Base-by-base conservation (phyloP, 768 basidiomycete genomes). In the Lactifluus subvellereus region DNA sequence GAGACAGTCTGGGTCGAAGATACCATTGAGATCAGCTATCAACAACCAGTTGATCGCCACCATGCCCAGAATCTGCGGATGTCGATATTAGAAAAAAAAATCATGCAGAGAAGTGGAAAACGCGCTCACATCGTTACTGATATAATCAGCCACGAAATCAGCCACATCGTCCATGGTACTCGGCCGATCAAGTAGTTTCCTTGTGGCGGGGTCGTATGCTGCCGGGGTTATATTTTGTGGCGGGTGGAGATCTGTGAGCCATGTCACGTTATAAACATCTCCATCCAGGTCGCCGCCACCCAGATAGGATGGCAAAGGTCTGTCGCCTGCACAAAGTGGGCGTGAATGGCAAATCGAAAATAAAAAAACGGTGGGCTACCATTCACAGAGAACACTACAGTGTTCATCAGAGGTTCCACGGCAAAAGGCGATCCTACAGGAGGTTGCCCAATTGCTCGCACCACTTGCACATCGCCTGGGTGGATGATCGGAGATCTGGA, bases 211-310 rank as follows among this genome's bases (percentile, higher is more conserved):
- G 1, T 72, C 68, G 68, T 88, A 88, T 16, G 68, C 69, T 2
- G 82, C 84, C 2, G 87, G 80, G 4, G 33, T 2, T 35, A 69
- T 66, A 2, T 67, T 71, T 2, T 54, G 47, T 18, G n/a, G 35
- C 0, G 77, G 74, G 30, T 69, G 67, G 4, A 78, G 68, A 1
- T 64, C 59, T 14, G 33, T 6, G n/a, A 66, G 2, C 10, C 22
- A 30, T 14, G 63, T 77, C 0, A 85, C 64, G 60, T 83, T 84
- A 62, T 83, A 86, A 10, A 76, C 71, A 60, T 87, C 85, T 27
- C 86, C 87, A 69, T 89, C 87, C 10, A 88, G 74, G 69, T 89
- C 88, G 0, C 87, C 87, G 1, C 87, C 87, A 3, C 86, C 86
- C 0, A 87, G 76, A 61, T 76, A 84, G 3, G 84, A 83, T 0